phyloP scores from a whole-genome alignment of 1,284 basidiomycete species.

The Moesziomyces aphidis region DNA sequence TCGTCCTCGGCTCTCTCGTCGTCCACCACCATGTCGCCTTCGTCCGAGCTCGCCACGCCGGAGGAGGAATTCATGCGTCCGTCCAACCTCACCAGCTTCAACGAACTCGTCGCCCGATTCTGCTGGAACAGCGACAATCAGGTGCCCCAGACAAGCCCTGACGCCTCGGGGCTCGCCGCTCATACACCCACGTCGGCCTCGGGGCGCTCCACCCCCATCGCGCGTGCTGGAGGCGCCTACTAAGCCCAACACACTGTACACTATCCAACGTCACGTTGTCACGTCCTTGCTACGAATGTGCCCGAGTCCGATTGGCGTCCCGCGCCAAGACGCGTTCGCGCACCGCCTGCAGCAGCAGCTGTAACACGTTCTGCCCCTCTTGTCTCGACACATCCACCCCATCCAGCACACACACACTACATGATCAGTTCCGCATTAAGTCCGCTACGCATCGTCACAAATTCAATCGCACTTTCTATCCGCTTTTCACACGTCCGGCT shows the following conservation, averaged over 20 bases:
- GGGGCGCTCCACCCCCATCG: constrained; percentile 46
- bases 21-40: constrained; percentile 41
- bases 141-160: constrained; percentile 30
- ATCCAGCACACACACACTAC: constrained; percentile 11
- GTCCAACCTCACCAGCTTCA: constrained; percentile 55
- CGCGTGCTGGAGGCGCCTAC: constrained; percentile 40
- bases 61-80: constrained; percentile 52
- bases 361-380: background rate
- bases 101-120: constrained; percentile 59
- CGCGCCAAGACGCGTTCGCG: background rate
- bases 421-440: constrained; percentile 19
- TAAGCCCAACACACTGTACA: constrained; percentile 1
- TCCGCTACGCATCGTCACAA: constrained; percentile 19
- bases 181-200: constrained; percentile 42
- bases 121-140: constrained; percentile 61
- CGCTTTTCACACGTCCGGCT: background rate
- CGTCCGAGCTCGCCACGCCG: constrained; percentile 48
- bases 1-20: constrained; percentile 37
- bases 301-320: background rate
- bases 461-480: constrained; percentile 5
- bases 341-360: background rate
- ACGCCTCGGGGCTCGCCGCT: constrained; percentile 14
- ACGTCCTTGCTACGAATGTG: background rate
- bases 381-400: constrained; percentile 8
- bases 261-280: background rate